phyloP scores from a whole-genome alignment of 352 stramenopile genomes.

The Globisporangium ultimum region DNA sequence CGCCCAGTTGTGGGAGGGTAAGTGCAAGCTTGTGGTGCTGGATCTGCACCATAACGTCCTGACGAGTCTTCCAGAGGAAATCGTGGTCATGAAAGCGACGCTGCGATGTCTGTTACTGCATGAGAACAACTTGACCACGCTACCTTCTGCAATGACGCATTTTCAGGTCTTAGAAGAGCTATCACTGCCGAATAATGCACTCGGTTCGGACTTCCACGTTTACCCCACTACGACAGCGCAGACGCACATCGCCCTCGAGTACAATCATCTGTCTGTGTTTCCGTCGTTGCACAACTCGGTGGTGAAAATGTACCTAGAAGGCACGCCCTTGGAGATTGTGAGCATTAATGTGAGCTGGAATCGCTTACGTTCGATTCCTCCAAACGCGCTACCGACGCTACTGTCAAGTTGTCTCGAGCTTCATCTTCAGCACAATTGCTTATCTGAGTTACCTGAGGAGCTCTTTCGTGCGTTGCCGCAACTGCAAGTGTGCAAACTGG shows the following conservation, averaged over 20 bases:
- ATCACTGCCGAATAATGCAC: conserved; percentile 14
- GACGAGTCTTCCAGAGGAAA: conserved; percentile 30
- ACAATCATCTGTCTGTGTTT: conserved; percentile 39
- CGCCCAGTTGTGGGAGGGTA: conserved; percentile 18
- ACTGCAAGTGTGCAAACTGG: conserved; percentile 34
- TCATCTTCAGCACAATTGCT: conserved; percentile 40
- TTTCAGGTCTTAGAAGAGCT: conserved; percentile 26
- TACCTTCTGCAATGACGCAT: conserved; percentile 21
- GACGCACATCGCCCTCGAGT: conserved; percentile 23
- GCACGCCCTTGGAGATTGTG: conserved; percentile 17
- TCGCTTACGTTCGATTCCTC: conserved; percentile 19
- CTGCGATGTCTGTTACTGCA: conserved; percentile 34
- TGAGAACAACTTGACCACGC: conserved; percentile 34
- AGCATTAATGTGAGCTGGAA: conserved; percentile 30
- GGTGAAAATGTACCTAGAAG: conserved; percentile 11
- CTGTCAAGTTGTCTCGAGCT: conserved; percentile 33
- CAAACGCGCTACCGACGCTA: conserved; percentile 16
- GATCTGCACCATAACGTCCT: conserved; percentile 45
- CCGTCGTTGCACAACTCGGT: conserved; percentile 6
- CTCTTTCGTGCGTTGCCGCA: conserved; percentile 39
- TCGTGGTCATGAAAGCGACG: conserved; percentile 21
- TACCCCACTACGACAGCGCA: conserved; percentile 20
- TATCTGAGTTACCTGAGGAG: conserved; percentile 33
- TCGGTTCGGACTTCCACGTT: conserved; percentile 16
- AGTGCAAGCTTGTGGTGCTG: conserved; percentile 20